These are phyloP conservation scores for Nymphaea colorata DNA, from an alignment of 164 flowering plant genomes.

Conservation along the genomic window DNA sequence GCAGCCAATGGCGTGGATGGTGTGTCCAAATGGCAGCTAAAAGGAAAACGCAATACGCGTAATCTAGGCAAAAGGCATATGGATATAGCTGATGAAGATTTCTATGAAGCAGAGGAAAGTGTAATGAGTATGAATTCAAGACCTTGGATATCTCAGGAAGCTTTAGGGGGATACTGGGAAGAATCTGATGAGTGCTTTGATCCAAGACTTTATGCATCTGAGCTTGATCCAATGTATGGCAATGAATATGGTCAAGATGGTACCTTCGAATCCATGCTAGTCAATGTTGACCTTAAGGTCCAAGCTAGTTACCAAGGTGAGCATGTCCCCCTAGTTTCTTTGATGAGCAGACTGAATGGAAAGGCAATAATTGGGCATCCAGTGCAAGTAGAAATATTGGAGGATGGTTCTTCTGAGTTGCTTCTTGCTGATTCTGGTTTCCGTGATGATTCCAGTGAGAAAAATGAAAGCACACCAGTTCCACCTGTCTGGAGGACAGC, in stretches of 20 bases:
- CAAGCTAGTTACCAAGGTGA: constrained; percentile 51
- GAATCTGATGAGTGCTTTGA: constrained; percentile 19
- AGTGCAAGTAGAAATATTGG: constrained; percentile 46
- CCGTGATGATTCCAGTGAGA: constrained; percentile 11
- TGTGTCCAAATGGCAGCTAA: constrained; percentile 81
- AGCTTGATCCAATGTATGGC: constrained; percentile 22
- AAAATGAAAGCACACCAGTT: constrained; percentile 12
- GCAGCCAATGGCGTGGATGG: neutral
- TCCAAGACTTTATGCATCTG: neutral
- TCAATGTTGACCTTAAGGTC: constrained; percentile 75
- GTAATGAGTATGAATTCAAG: neutral
- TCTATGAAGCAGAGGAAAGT: neutral
- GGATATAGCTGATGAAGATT: constrained; percentile 17
- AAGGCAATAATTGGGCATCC: constrained; percentile 87
- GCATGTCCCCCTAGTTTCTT: constrained; percentile 70
- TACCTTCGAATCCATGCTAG: constrained; percentile 26
- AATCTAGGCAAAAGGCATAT: constrained; percentile 32
- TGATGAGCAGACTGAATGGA: constrained; percentile 70
- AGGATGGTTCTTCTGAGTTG: constrained; percentile 42
- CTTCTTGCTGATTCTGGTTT: constrained; percentile 24
- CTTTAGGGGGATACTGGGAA: constrained; percentile 38
- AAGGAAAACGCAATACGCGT: constrained; percentile 81
- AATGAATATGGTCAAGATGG: constrained; percentile 20
- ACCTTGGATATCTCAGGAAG: constrained; percentile 16
- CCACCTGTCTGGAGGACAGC: constrained; percentile 84